These are phyloP conservation scores for Radiomyces spectabilis DNA, from an alignment of 192 early-diverging fungal genomes.

Conservation along the genomic window DNA sequence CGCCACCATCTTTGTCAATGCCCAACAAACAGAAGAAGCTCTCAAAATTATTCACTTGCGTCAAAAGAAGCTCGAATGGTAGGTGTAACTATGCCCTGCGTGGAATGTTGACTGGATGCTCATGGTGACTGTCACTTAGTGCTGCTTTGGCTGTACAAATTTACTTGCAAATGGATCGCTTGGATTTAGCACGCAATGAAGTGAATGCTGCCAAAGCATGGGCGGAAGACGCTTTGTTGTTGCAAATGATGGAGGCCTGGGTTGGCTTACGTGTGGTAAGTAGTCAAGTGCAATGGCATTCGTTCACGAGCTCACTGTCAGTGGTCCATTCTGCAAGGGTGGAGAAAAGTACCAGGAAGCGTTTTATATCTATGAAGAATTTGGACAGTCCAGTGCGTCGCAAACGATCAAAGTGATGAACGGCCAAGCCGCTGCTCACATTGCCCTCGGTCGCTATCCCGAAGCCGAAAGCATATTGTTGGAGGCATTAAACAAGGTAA, in stretches of 20 bases:
- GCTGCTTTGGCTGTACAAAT: constrained; percentile 70
- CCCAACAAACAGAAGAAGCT: constrained; percentile 64
- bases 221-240: constrained; percentile 93
- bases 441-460: constrained; percentile 70
- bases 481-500: constrained; percentile 65
- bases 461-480: constrained; percentile 78
- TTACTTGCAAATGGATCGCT: constrained; percentile 70
- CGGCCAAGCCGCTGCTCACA: constrained; percentile 74
- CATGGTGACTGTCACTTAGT: constrained; percentile 36
- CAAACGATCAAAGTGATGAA: constrained; percentile 69
- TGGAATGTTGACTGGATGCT: no score
- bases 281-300: not conserved
- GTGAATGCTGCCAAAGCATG: constrained; percentile 70
- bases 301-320: not conserved
- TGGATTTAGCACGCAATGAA: constrained; percentile 81
- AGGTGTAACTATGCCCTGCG: no score
- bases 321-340: constrained; percentile 41
- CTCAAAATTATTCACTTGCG: constrained; percentile 57
- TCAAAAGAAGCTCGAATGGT: constrained; percentile 80
- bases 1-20: constrained; percentile 53
- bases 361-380: constrained; percentile 91
- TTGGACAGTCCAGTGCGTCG: constrained; percentile 69
- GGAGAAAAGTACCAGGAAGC: constrained; percentile 80
- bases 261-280: constrained; percentile 55
- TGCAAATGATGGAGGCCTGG: constrained; percentile 92